These are phyloP conservation scores for Kuraishia molischiana DNA, from an alignment of 805 yeast species.

Conservation along the genomic window DNA sequence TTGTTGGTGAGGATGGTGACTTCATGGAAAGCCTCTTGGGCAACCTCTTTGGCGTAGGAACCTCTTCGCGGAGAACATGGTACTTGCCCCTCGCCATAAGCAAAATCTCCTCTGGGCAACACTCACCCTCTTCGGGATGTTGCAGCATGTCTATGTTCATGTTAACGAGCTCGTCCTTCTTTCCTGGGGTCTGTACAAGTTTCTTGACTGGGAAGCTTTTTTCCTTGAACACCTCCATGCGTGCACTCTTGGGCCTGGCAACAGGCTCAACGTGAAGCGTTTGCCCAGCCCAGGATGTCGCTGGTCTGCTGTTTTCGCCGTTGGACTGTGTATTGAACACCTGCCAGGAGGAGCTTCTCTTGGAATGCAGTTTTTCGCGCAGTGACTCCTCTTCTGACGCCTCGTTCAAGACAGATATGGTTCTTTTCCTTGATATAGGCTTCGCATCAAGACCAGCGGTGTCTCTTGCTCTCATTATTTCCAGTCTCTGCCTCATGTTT, in stretches of 20 bases:
- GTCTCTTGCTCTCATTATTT: conserved; percentile 4
- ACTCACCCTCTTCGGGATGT: conserved; percentile 37
- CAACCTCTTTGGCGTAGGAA: not conserved
- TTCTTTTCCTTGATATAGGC: conserved; percentile 5
- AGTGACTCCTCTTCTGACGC: not conserved
- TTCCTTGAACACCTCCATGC: conserved; percentile 29
- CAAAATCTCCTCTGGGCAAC: conserved; percentile 54
- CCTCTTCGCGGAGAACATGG: not conserved
- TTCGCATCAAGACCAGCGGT: not conserved
- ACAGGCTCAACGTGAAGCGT: conserved; percentile 7
- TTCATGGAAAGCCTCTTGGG: conserved; percentile 1
- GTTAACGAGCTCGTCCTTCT: conserved; percentile 47
- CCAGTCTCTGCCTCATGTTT: conserved; percentile 8
- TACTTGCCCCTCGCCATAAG: not conserved
- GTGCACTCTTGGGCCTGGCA: conserved; percentile 2
- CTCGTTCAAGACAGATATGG: not conserved
- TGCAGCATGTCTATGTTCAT: conserved; percentile 52
- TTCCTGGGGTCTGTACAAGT: conserved; percentile 43
- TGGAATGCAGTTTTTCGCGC: not conserved
- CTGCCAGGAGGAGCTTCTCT: not conserved
- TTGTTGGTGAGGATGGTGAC: conserved; percentile 43
- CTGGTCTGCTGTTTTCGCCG: conserved; percentile 42
- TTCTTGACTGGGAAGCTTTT: conserved; percentile 34
- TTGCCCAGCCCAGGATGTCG: conserved; percentile 61
- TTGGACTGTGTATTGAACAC: not conserved